Evolutionary conservation across 75 land plant species (phyloP), one percentile per base, ranked within the genome.

Genomic region (Ceratopteris richardii): DNA sequence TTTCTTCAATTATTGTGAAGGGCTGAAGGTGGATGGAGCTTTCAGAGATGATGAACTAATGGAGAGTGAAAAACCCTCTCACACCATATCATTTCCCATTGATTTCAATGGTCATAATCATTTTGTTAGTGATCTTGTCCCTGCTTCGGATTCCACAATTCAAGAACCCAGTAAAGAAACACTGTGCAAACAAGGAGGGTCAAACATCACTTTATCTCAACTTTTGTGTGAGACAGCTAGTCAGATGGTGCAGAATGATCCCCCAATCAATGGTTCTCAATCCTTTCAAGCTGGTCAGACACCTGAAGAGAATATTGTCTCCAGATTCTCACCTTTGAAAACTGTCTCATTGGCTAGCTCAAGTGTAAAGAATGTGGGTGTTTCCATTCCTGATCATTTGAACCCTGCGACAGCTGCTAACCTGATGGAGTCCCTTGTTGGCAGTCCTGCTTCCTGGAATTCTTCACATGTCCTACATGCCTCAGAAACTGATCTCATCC

Each of bases 401-500:
- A 46, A 28, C 54, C 24, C 54, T 4, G 2, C 54, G 4, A 24
- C 54, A 24, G 54, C 29, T 26, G 29, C 29, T 31, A 19, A 23
- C 20, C 39, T 44, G 13, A 41, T 54, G n/a, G 42, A 29, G 9
- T 68, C 64, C 44, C 64, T 64, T 29, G 25, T 44, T 30, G 54
- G 20, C 22, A 66, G 69, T 31, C 65, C 76, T 31, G 70, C 37
- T 40, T 37, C 57, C 19, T 31, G 55, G 48, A 53, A 42, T 25
- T 58, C 25, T 44, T 71, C 65, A 21, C 70, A 61, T 9, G 46
- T 61, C 0, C 76, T 59, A 37, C 63, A 47, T 2, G 33, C 76
- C 27, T 39, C 83, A 53, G 85, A 86, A 21, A 81, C 50, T 47
- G 74, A 64, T 60, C 79, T 71, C 48, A 60, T 72, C 29, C 78